Conservation (phyloP, 176 grass and related monocot genomes). For the Thalia dealbata region DNA sequence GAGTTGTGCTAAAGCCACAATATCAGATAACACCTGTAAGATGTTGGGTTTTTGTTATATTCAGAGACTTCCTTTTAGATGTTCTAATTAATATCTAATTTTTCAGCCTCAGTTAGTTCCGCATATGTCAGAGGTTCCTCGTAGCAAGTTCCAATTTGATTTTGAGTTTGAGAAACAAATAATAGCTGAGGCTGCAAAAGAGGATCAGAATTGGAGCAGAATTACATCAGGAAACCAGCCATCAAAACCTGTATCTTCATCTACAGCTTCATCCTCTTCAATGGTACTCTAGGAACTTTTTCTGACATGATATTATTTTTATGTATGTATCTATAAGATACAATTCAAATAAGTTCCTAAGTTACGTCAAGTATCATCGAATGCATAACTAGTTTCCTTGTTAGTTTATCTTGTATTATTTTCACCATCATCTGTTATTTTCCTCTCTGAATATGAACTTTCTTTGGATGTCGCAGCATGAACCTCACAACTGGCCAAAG, state of each 20-base stretch:
- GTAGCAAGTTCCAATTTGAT: slow-evolving; percentile 74
- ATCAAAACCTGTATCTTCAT: slow-evolving; percentile 23
- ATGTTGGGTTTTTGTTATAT: slow-evolving; percentile 6
- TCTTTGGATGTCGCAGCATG: background rate
- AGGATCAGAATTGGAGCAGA: slow-evolving; percentile 72
- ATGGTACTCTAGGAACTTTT: background rate
- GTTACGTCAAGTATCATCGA: background rate
- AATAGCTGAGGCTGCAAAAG: slow-evolving; percentile 84
- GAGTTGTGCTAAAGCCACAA: slow-evolving; percentile 73
- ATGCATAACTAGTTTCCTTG: background rate
- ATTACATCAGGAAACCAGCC: slow-evolving; percentile 49
- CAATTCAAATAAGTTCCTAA: background rate
- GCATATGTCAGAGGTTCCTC: slow-evolving; percentile 58
- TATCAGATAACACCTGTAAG: slow-evolving; percentile 79
- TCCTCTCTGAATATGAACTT: background rate
- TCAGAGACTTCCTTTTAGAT: background rate
- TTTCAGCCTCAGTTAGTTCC: slow-evolving; percentile 73
- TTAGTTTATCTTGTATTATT: background rate
- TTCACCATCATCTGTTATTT: background rate
- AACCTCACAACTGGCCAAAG: background rate
- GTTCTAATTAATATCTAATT: slow-evolving; percentile 8
- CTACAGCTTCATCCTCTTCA: slow-evolving; percentile 8
- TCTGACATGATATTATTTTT: background rate
- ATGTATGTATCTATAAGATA: background rate
- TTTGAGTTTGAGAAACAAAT: slow-evolving; percentile 94